Percentiles rank a stretch among this genome's conserved stretches.
phyloP scores from a whole-genome alignment of 306 rosid genomes.

The Canavalia gladiata region DNA sequence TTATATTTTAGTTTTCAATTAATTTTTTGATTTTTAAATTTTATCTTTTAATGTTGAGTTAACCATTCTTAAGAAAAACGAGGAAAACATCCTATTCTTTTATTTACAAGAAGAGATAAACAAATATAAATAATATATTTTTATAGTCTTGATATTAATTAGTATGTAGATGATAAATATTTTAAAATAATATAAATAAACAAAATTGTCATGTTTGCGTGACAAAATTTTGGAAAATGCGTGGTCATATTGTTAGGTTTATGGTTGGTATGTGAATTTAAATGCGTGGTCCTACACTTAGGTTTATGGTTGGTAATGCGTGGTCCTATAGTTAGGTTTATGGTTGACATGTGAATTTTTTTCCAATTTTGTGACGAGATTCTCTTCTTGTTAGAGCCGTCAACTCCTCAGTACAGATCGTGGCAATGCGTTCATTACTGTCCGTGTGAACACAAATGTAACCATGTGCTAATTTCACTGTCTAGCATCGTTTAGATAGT shows the following conservation, averaged over 20 bases:
- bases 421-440: constrained; percentile 37
- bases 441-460: background rate
- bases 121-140: too few species aligned
- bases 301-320: background rate
- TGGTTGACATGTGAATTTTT: constrained; percentile 12
- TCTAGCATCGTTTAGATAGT: constrained; percentile 5
- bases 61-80: too few species aligned
- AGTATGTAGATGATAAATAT: too few species aligned
- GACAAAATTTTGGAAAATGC: background rate
- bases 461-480: background rate
- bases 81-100: too few species aligned
- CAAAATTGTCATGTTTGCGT: too few species aligned
- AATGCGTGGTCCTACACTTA: background rate
- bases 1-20: too few species aligned
- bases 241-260: constrained; percentile 45
- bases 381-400: constrained; percentile 26
- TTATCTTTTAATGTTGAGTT: too few species aligned
- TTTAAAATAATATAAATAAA: too few species aligned
- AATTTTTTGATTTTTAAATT: too few species aligned
- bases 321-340: constrained; percentile 43
- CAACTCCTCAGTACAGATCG: constrained; percentile 20
- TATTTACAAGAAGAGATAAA: too few species aligned
- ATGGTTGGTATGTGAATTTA: constrained; percentile 18
- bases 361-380: constrained; percentile 30
- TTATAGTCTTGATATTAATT: too few species aligned